A percentile compares a stretch with the other conserved stretches of the same genome.
phyloP scores from a whole-genome alignment of 768 basidiomycete species.

The Tulasnella sp. region DNA sequence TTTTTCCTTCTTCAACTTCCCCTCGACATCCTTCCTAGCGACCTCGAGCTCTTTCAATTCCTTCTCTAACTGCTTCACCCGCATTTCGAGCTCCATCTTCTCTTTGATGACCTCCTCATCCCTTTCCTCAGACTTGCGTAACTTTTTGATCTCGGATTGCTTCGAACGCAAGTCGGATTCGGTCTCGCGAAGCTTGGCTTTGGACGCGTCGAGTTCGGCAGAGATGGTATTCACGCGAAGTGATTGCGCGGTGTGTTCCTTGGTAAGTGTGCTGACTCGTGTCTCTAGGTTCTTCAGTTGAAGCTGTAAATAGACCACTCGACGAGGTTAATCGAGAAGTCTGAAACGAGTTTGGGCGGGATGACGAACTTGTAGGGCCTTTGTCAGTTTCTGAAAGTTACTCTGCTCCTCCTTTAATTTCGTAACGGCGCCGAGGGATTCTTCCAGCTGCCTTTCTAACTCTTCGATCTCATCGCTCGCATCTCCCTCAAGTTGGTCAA shows the following conservation, averaged over 20 bases:
- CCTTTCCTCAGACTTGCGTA: neutral
- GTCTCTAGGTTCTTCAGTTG: neutral
- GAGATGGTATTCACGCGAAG: neutral
- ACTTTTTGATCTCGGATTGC: neutral
- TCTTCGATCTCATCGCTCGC: neutral
- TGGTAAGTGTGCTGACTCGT: neutral
- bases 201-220: slow-evolving; percentile 10
- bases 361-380: neutral
- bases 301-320: neutral
- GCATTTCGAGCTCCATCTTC: slow-evolving; percentile 9
- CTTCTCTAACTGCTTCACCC: neutral
- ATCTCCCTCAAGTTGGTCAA: neutral
- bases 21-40: neutral
- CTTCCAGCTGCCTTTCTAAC: neutral
- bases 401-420: neutral
- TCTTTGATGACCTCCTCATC: slow-evolving; percentile 8
- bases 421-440: neutral
- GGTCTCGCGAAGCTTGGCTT: slow-evolving; percentile 5
- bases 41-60: slow-evolving; percentile 2
- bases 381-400: neutral
- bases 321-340: neutral
- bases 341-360: neutral
- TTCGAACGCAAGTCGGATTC: neutral
- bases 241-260: neutral
- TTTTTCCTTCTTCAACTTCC: neutral